phyloP scores from a whole-genome alignment of 139 green algal species.

The Auxenochlorella pyrenoidosa region DNA sequence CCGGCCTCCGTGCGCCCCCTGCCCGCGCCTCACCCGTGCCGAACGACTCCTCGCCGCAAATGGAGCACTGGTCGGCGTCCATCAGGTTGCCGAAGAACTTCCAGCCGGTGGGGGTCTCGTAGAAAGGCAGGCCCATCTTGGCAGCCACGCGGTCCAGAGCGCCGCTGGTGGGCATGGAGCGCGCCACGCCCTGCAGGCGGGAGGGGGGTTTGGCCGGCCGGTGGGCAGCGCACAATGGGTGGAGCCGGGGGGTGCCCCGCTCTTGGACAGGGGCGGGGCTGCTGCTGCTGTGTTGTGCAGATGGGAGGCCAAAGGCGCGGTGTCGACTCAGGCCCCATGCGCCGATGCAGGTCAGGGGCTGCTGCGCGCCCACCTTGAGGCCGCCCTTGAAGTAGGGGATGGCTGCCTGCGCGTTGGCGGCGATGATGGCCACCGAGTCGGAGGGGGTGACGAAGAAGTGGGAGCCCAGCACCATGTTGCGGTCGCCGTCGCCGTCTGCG shows the following conservation, averaged over 20 bases:
- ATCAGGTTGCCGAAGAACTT: conserved; percentile 99
- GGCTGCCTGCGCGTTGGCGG: conserved; percentile 91
- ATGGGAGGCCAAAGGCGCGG: too few relatives aligned
- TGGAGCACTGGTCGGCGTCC: conserved; percentile 93
- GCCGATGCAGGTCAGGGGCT: too few relatives aligned
- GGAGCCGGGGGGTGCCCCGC: background rate
- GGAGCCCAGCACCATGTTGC: conserved; percentile 99
- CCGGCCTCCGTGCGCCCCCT: background rate
- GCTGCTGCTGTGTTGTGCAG: too few relatives aligned
- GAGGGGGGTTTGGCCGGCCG: background rate
- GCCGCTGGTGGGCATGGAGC: conserved; percentile 97
- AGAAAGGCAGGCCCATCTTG: conserved; percentile 91
- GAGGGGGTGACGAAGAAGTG: conserved; percentile 98
- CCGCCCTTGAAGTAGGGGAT: conserved; percentile 99
- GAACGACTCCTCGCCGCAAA: conserved; percentile 99
- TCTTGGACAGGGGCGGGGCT: too few relatives aligned
- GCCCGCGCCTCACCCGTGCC: conserved; percentile 73
- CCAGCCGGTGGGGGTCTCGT: conserved; percentile 98
- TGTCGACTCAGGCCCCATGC: too few relatives aligned
- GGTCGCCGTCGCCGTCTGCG: conserved; percentile 94
- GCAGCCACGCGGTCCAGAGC: conserved; percentile 95
- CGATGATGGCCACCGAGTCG: conserved; percentile 99
- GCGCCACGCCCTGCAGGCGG: conserved; percentile 86
- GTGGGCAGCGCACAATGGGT: background rate
- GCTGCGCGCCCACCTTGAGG: conserved; percentile 92